A percentile compares a stretch with the other conserved stretches of the same genome.
These are phyloP conservation scores for Gossypium sturtianum DNA, from an alignment of 345 rosid species.

Conservation along the genomic window DNA sequence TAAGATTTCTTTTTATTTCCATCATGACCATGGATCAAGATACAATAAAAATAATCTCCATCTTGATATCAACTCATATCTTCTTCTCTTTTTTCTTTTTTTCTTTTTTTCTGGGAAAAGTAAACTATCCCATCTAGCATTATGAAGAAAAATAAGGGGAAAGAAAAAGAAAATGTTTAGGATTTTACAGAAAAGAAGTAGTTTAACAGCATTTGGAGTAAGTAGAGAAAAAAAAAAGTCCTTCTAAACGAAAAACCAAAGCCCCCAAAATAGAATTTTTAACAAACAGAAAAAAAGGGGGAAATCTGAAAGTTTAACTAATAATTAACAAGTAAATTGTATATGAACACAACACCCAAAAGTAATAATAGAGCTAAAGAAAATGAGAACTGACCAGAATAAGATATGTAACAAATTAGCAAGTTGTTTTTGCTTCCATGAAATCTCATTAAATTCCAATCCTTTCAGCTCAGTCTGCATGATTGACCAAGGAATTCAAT, in stretches of 20 bases:
- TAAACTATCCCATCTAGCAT: not conserved
- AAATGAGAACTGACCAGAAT: slow-evolving; percentile 26
- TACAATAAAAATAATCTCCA: not conserved
- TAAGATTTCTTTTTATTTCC: not conserved
- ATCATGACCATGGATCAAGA: not conserved
- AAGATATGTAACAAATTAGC: not conserved
- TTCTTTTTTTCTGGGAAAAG: not conserved
- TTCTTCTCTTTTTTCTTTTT: not conserved
- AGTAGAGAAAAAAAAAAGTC: not conserved
- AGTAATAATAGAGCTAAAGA: not conserved
- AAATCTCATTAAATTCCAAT: slow-evolving; percentile 12
- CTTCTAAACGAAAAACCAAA: not conserved
- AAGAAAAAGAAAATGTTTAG: not conserved
- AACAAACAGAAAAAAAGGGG: not conserved
- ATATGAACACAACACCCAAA: not conserved
- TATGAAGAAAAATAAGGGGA: not conserved
- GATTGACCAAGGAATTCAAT: slow-evolving; percentile 8
- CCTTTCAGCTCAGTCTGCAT: slow-evolving; percentile 24
- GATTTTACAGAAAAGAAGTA: not conserved
- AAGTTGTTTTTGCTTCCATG: slow-evolving; percentile 10
- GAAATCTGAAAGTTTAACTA: not conserved
- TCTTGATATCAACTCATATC: not conserved
- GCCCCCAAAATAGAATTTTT: not conserved
- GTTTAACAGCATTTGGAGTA: not conserved
- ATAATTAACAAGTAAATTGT: not conserved